Percentiles rank a stretch among this genome's conserved stretches.
Evolutionary conservation across 805 yeast species (phyloP).

Genomic region (Tetrapisispora fleetii): DNA sequence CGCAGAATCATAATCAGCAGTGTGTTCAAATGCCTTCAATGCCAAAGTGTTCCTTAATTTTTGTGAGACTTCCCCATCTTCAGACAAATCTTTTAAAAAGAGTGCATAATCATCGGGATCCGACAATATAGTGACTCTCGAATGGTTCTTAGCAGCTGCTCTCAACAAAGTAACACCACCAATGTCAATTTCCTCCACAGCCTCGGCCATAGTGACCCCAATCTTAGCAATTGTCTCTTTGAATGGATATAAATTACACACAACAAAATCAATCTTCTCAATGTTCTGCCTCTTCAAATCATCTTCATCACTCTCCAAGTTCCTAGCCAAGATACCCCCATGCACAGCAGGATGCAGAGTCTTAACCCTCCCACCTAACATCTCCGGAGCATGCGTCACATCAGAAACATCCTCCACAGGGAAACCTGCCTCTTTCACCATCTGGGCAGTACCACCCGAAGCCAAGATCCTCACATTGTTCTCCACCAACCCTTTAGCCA

Average conservation of each 20-base stretch:
- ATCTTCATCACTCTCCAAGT: conserved; percentile 80
- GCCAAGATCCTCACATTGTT: conserved; percentile 89
- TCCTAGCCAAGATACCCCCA: conserved; percentile 93
- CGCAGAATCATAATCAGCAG: conserved; percentile 94
- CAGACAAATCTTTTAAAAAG: conserved; percentile 70
- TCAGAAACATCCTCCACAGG: conserved; percentile 92
- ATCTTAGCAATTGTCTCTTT: conserved; percentile 93
- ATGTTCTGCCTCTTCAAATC: conserved; percentile 85
- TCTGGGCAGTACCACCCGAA: conserved; percentile 92
- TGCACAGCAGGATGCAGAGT: conserved; percentile 98
- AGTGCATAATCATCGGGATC: conserved; percentile 90
- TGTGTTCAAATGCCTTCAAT: conserved; percentile 94
- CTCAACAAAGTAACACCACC: conserved; percentile 96
- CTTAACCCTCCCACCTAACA: conserved; percentile 97
- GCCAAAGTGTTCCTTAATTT: conserved; percentile 78
- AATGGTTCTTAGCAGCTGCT: conserved; percentile 98
- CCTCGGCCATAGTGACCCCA: conserved; percentile 92
- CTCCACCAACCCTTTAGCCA: conserved; percentile 88
- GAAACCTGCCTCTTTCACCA: conserved; percentile 95
- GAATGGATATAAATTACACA: conserved; percentile 96
- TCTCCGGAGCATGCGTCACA: conserved; percentile 97
- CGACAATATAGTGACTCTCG: conserved; percentile 88
- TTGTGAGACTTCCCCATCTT: conserved; percentile 56
- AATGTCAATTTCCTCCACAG: conserved; percentile 96
- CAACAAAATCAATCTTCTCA: conserved; percentile 93